Percentiles rank a stretch among this genome's conserved stretches.
Evolutionary conservation across 1,139 yeast genomes (phyloP).

Genomic region (Blastobotrys ciferrii): DNA sequence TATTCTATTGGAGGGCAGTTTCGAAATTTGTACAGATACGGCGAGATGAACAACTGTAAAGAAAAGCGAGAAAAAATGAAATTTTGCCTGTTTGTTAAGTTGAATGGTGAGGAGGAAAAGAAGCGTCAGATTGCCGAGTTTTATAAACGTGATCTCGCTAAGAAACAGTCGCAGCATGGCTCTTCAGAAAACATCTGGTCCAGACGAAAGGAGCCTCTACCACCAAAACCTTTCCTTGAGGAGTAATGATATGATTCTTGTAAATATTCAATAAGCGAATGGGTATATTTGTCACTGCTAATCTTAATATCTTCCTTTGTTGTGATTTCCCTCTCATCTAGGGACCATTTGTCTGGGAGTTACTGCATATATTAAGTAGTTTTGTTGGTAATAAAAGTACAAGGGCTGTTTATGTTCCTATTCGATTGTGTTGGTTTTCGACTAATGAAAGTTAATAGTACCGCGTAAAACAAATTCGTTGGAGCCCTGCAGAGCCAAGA

Average conservation of each 20-base stretch:
- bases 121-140: constrained; percentile 59
- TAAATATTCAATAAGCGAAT: no score
- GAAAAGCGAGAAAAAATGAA: constrained; percentile 71
- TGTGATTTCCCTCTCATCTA: no score
- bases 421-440: no score
- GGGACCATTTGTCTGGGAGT: no score
- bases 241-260: constrained; percentile 6
- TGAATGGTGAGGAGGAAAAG: constrained; percentile 49
- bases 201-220: constrained; percentile 42
- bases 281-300: no score
- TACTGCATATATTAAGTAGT: no score
- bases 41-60: constrained; percentile 68
- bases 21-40: constrained; percentile 77
- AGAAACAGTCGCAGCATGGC: constrained; percentile 58
- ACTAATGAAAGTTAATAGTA: no score
- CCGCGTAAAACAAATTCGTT: no score
- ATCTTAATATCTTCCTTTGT: no score
- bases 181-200: constrained; percentile 80
- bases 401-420: no score
- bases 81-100: constrained; percentile 69
- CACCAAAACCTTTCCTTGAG: constrained; percentile 36
- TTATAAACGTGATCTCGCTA: constrained; percentile 61
- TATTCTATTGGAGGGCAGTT: constrained; percentile 89
- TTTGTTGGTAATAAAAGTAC: no score
- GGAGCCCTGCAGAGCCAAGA: no score